Base-by-base conservation (phyloP, 1,284 basidiomycete genomes). In the Meira nashicola region DNA sequence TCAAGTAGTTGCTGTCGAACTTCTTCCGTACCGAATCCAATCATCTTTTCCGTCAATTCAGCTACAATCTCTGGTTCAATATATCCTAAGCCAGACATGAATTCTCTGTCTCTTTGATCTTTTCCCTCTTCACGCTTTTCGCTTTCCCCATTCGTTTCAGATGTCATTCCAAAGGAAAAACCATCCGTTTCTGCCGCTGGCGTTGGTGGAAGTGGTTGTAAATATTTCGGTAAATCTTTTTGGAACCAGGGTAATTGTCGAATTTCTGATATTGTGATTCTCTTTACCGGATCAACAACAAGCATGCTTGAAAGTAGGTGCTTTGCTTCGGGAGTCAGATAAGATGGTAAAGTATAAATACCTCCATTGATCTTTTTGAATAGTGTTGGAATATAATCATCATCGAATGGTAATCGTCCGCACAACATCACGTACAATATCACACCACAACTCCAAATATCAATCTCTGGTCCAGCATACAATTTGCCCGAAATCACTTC, bases 21-120 rank as follows among this genome's bases (percentile, higher is more conserved):
- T 67, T 92, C 89, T 1, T 89, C 87, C 76, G 86, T 85, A 58
- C 85, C 85, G 37, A 94, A 87, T 0, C 86, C 88, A 0, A 85
- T 80, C 81, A 97, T 88, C 68, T 87, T 84, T 49, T 81, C 77
- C 6, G 87, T 84, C 37, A 97, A 82, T 58, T 93, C 90, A 1
- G 89, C 86, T 2, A 98, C 87, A 15, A 94, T 86, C 63, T 89
- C 87, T 40, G 91, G 88, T 71, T 97, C 92, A 55, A 98, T 89
- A 46, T 88, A 82, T 2, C 92, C 94, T 1, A 97, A 81, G 57
- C 83, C 83, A 43, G 15, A 33, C 15, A 21, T 15, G 9, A 38
- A 23, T 28, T 51, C 28, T 25, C 52, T 38, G 17, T 39, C 38
- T 8, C 37, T 6, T 21, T 39, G 9, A 41, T n/a, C 11, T 53